A percentile compares a stretch with the other conserved stretches of the same genome.
These are phyloP conservation scores for Aegilops speltoides DNA, from an alignment of 176 grass and related monocot genomes.

Conservation along the genomic window DNA sequence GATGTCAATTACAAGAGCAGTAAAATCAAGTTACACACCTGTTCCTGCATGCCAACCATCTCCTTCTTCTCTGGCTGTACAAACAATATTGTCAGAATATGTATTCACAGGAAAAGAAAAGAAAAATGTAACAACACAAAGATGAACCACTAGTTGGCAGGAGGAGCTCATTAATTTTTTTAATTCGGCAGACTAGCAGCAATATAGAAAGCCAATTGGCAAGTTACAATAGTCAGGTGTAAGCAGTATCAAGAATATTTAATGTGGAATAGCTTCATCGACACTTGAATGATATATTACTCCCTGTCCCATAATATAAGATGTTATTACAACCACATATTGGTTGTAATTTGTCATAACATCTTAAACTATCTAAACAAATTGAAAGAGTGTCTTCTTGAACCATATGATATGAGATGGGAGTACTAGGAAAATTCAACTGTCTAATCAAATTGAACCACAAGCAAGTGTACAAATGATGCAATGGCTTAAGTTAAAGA, in stretches of 20 bases:
- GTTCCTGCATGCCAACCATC: slow-evolving; percentile 81
- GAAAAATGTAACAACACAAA: background rate
- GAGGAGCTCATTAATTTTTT: background rate
- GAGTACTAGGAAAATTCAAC: background rate
- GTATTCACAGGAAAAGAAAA: background rate
- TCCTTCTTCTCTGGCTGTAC: slow-evolving; percentile 86
- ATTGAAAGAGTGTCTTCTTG: too few relatives aligned
- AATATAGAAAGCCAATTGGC: background rate
- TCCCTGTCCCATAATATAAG: too few relatives aligned
- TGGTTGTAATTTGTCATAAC: too few relatives aligned
- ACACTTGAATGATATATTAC: background rate
- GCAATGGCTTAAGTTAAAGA: slow-evolving; percentile 25
- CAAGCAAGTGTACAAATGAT: background rate
- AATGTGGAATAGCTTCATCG: background rate
- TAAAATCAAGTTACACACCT: slow-evolving; percentile 51
- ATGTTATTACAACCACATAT: too few relatives aligned
- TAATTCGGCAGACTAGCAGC: background rate
- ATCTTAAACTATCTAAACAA: too few relatives aligned
- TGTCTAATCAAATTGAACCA: background rate
- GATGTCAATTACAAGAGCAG: background rate
- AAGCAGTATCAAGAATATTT: background rate
- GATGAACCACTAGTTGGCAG: background rate
- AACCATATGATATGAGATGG: too few relatives aligned
- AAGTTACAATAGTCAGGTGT: background rate
- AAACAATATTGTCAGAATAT: background rate